Evolutionary conservation across 805 yeast species (phyloP).

Genomic region (Yarrowia deformans): DNA sequence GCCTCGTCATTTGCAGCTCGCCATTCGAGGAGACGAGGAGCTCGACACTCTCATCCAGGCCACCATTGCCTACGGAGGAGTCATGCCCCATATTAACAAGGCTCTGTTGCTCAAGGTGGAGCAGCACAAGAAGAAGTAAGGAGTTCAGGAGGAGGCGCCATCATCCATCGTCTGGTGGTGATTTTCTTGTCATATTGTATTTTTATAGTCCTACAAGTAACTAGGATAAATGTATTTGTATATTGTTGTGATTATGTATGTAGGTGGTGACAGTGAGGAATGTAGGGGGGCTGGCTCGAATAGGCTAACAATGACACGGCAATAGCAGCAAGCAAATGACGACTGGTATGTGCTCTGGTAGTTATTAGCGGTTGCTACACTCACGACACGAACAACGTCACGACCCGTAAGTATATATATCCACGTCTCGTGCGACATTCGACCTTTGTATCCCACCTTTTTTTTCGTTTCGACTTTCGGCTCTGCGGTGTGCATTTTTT

Average conservation of each 20-base stretch:
- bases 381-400: too few relatives aligned
- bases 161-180: too few relatives aligned
- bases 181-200: conserved; percentile 9
- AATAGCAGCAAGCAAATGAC: too few relatives aligned
- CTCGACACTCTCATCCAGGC: conserved; percentile 87
- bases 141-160: conserved; percentile 1
- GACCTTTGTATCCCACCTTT: conserved; percentile 5
- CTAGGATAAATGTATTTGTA: conserved; percentile 20
- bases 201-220: conserved; percentile 7
- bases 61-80: conserved; percentile 98
- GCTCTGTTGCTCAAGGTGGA: conserved; percentile 80
- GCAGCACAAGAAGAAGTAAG: conserved; percentile 50
- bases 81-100: conserved; percentile 89
- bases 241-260: conserved; percentile 7
- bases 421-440: not conserved
- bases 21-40: conserved; percentile 98
- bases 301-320: too few relatives aligned
- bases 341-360: too few relatives aligned
- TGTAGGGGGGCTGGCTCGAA: conserved; percentile 4
- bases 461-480: too few relatives aligned
- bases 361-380: too few relatives aligned
- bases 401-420: not conserved
- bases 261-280: not conserved
- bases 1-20: conserved; percentile 95
- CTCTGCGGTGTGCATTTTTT: not conserved